These are phyloP conservation scores for Trametes cinnabarina DNA, from an alignment of 768 basidiomycete genomes.

Conservation along the genomic window DNA sequence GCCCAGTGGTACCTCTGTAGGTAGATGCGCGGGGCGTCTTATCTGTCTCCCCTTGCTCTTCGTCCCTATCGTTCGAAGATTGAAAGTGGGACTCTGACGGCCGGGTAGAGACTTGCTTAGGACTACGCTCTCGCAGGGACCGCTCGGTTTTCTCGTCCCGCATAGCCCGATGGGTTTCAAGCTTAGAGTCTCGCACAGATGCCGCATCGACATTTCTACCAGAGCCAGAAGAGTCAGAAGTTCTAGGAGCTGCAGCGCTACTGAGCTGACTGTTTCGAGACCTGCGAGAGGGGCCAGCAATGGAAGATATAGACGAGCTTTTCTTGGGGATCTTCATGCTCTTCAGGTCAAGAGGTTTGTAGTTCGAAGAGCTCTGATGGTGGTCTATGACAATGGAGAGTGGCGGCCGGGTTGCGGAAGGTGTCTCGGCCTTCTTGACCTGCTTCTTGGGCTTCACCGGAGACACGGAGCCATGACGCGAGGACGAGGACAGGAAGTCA, in stretches of 20 bases:
- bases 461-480: constrained; percentile 7
- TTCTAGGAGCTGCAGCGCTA: background rate
- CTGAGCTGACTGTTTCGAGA: background rate
- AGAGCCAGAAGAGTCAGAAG: background rate
- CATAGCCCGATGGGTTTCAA: background rate
- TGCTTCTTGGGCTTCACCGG: background rate
- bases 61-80: background rate
- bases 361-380: constrained; percentile 14
- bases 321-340: constrained; percentile 23
- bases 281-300: background rate
- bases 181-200: background rate
- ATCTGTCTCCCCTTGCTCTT: background rate
- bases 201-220: background rate
- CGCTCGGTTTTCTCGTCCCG: background rate
- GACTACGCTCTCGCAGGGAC: constrained; percentile 13
- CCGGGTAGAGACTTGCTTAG: constrained; percentile 2
- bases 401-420: background rate
- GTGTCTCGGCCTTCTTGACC: background rate
- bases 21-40: constrained; percentile 14
- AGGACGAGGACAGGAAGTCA: constrained; percentile 16
- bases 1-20: background rate
- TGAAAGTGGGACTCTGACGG: background rate
- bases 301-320: background rate
- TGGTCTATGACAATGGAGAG: constrained; percentile 14
- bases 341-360: constrained; percentile 20